A percentile compares a stretch with the other conserved stretches of the same genome.
These are phyloP conservation scores for Stephania japonica DNA, from an alignment of 164 flowering plant species.

Conservation along the genomic window DNA sequence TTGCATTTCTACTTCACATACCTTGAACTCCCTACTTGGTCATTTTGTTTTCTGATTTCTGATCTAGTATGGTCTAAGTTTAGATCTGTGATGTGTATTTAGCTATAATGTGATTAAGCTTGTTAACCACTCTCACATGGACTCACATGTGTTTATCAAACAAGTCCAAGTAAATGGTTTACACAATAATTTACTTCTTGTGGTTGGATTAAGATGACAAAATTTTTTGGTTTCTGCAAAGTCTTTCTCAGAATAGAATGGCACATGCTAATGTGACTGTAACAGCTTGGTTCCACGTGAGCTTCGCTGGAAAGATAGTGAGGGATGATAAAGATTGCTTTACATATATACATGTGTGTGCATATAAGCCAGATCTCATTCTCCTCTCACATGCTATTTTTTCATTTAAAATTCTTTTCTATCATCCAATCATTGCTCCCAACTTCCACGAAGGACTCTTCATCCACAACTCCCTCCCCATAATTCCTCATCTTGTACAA, in stretches of 20 bases:
- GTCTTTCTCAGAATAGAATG: conserved; percentile 18
- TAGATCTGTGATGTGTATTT: not conserved
- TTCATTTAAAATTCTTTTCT: conserved; percentile 17
- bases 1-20: not conserved
- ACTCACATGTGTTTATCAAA: not conserved
- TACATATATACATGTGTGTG: not conserved
- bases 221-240: conserved; percentile 20
- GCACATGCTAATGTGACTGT: conserved; percentile 27
- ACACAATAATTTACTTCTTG: not conserved
- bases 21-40: not conserved
- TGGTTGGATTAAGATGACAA: not conserved
- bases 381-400: conserved; percentile 11
- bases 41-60: not conserved
- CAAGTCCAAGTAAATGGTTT: not conserved
- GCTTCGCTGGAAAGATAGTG: conserved; percentile 21
- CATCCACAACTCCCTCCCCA: not conserved
- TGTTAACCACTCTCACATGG: not conserved
- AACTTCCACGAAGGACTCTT: conserved; percentile 10
- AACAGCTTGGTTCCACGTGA: conserved; percentile 32
- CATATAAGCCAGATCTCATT: conserved; percentile 18
- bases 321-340: conserved; percentile 6
- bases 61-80: not conserved
- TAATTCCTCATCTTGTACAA: not conserved
- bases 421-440: conserved; percentile 27
- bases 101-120: not conserved